These are phyloP conservation scores for Eimeria sp. DNA, from an alignment of 169 alveolate genomes.

Conservation along the genomic window DNA sequence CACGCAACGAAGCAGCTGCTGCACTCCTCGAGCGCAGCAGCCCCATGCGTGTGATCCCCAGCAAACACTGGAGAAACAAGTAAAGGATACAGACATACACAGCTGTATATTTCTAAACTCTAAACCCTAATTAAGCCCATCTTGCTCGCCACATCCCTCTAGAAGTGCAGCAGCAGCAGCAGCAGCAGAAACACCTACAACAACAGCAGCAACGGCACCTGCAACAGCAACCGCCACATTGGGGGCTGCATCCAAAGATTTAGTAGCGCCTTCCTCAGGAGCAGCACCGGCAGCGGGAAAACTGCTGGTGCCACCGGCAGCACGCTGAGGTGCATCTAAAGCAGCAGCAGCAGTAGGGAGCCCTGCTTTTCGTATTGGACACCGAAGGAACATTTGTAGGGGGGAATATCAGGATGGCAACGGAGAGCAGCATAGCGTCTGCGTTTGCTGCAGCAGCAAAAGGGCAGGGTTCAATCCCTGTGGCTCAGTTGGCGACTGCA, in stretches of 20 bases:
- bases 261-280: not conserved
- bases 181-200: not conserved
- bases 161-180: not conserved
- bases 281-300: not conserved
- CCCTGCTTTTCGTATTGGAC: no score
- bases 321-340: not conserved
- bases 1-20: not conserved
- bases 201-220: not conserved
- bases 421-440: slow-evolving; percentile 35
- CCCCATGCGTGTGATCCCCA: not conserved
- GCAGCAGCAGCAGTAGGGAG: no score
- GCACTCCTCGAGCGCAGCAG: not conserved
- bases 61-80: not conserved
- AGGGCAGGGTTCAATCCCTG: slow-evolving; percentile 8
- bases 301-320: not conserved
- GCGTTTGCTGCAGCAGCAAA: slow-evolving; percentile 53
- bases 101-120: not conserved
- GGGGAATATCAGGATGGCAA: not conserved
- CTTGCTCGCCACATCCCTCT: not conserved
- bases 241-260: not conserved
- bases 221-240: not conserved
- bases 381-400: not conserved
- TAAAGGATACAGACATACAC: not conserved
- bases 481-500: slow-evolving; percentile 1
- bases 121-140: not conserved